Conservation (phyloP, 192 early-diverging fungal species). For the Rhizophagus sp. region DNA sequence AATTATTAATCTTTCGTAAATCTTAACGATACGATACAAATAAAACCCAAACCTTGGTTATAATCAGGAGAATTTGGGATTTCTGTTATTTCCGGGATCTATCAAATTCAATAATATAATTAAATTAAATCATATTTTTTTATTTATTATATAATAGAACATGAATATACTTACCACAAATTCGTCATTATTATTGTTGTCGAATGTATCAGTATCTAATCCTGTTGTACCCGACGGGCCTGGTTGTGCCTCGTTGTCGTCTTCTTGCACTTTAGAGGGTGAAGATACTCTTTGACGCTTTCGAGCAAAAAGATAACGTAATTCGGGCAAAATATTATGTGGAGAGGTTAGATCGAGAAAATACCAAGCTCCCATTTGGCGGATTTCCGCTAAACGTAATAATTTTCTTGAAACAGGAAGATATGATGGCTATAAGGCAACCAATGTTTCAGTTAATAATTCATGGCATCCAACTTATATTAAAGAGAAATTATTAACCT, state of each 20-base stretch:
- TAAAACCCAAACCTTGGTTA: background rate
- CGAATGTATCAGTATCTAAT: background rate
- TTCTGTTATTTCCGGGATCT: background rate
- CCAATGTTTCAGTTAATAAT: background rate
- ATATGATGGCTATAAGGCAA: constrained; percentile 35
- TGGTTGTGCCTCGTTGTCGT: background rate
- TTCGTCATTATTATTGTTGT: background rate
- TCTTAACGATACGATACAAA: background rate
- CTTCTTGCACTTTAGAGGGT: background rate
- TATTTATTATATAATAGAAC: background rate
- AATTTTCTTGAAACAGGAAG: constrained; percentile 47
- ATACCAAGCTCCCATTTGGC: constrained; percentile 38
- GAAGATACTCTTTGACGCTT: constrained; percentile 28
- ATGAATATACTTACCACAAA: background rate
- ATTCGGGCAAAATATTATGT: constrained; percentile 34
- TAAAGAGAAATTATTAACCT: constrained; percentile 12
- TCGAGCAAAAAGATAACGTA: constrained; percentile 38
- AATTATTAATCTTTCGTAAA: background rate
- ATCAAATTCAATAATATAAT: background rate
- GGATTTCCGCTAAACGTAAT: constrained; percentile 40
- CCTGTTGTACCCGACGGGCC: background rate
- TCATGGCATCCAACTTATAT: background rate
- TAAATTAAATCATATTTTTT: background rate
- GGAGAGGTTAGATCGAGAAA: constrained; percentile 39
- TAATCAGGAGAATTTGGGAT: background rate